These are phyloP conservation scores for Ganoderma multipileum DNA, from an alignment of 1,284 basidiomycete species.

Conservation along the genomic window DNA sequence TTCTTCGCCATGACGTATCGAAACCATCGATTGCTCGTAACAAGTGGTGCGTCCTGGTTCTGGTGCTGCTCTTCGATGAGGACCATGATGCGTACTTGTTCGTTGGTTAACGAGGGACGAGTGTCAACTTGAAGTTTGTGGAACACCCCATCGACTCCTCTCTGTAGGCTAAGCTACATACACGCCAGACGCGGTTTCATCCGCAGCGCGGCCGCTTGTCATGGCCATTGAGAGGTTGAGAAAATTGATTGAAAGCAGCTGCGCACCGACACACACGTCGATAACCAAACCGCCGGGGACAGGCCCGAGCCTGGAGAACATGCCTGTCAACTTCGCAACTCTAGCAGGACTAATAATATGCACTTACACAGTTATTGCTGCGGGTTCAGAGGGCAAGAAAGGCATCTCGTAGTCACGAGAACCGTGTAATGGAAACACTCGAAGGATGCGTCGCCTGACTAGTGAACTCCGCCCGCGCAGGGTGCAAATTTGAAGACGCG, in stretches of 20 bases:
- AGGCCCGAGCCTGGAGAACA: background rate
- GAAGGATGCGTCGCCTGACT: background rate
- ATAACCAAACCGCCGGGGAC: background rate
- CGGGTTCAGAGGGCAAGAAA: background rate
- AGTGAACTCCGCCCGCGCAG: background rate
- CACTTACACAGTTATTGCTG: background rate
- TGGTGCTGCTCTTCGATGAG: background rate
- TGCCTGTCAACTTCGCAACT: background rate
- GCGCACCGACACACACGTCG: background rate
- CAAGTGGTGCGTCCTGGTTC: background rate
- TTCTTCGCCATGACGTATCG: background rate
- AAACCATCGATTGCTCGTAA: background rate
- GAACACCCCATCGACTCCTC: background rate
- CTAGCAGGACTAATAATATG: background rate
- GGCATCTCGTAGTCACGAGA: background rate
- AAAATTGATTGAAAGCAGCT: background rate
- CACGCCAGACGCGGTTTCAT: background rate
- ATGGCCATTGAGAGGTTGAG: background rate
- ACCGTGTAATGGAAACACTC: no score
- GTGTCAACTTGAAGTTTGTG: background rate
- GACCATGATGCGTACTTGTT: background rate
- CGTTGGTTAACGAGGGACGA: background rate
- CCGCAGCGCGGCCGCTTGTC: background rate
- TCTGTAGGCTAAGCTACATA: background rate
- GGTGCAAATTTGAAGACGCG: background rate